Conservation (phyloP, 805 yeast genomes). For the Naumovozyma castellii region DNA sequence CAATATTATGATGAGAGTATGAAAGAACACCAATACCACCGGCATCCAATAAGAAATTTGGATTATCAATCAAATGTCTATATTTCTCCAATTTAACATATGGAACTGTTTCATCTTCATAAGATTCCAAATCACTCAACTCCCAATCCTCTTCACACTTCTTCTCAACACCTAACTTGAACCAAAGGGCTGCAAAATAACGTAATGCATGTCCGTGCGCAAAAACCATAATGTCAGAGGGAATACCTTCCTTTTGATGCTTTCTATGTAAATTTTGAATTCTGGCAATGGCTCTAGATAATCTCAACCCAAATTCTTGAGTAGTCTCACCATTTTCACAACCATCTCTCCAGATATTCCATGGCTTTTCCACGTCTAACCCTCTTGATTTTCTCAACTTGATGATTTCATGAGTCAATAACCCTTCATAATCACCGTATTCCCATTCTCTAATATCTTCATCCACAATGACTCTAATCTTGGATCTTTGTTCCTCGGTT, state of each 20-base stretch:
- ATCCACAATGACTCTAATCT: constrained; percentile 41
- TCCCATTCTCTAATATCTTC: constrained; percentile 89
- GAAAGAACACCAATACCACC: constrained; percentile 92
- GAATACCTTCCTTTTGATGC: constrained; percentile 40
- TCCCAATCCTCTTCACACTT: constrained; percentile 17
- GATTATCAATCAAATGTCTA: constrained; percentile 42
- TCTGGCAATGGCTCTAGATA: constrained; percentile 59
- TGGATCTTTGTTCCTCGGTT: constrained; percentile 33
- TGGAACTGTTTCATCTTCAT: constrained; percentile 28
- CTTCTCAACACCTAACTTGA: constrained; percentile 32
- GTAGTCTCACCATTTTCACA: constrained; percentile 83
- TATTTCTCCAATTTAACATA: constrained; percentile 27
- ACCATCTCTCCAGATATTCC: constrained; percentile 89
- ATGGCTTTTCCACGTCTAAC: constrained; percentile 38
- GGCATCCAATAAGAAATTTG: constrained; percentile 80
- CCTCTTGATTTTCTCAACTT: constrained; percentile 53
- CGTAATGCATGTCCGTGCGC: constrained; percentile 93
- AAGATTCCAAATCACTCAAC: constrained; percentile 14
- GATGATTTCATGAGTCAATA: constrained; percentile 56
- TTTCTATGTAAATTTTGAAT: constrained; percentile 51
- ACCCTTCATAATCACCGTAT: constrained; percentile 92
- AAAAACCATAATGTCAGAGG: constrained; percentile 70
- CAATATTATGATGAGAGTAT: constrained; percentile 73
- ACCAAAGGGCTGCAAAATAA: constrained; percentile 86
- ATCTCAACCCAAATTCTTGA: constrained; percentile 54